These are phyloP conservation scores for Aspergillus novoparasiticus DNA, from an alignment of 2,329 filamentous ascomycete genomes.

Conservation along the genomic window DNA sequence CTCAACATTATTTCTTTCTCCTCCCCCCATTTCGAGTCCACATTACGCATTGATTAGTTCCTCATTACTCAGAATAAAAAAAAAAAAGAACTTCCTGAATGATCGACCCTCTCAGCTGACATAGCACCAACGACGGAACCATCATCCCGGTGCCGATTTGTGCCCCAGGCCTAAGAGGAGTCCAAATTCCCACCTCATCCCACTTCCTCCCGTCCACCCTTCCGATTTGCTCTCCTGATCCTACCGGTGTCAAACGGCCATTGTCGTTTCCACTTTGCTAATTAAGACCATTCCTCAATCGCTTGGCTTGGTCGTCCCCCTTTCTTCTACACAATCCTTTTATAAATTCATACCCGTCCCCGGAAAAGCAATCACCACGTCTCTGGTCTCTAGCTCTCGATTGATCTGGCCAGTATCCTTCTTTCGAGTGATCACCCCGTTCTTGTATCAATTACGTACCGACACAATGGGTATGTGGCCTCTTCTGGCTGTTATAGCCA, in stretches of 20 bases:
- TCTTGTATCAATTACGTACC: not conserved
- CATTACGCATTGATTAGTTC: not conserved
- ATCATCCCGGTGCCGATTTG: slow-evolving; percentile 20
- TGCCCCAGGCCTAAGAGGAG: slow-evolving; percentile 20
- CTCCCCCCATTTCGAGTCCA: not conserved
- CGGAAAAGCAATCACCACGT: slow-evolving; percentile 7
- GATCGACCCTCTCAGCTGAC: slow-evolving; percentile 3
- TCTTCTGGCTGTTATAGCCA: slow-evolving; percentile 1
- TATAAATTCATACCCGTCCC: slow-evolving; percentile 1
- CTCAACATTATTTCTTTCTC: not conserved
- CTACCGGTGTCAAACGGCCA: slow-evolving; percentile 4
- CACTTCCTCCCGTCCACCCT: slow-evolving; percentile 15
- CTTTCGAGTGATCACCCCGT: not conserved
- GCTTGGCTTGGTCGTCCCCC: not conserved
- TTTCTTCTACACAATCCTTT: not conserved
- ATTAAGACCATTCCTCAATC: slow-evolving; percentile 6
- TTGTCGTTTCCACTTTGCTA: slow-evolving; percentile 12
- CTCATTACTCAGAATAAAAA: not conserved
- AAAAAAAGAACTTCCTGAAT: not conserved
- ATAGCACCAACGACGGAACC: slow-evolving; percentile 24
- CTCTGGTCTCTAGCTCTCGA: not conserved
- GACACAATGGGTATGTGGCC: slow-evolving; percentile 12
- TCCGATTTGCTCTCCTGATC: slow-evolving; percentile 9
- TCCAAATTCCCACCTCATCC: slow-evolving; percentile 19
- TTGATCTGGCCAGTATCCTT: not conserved